Percentiles rank a stretch among this genome's conserved stretches.
phyloP scores from a whole-genome alignment of 495 filamentous ascomycete species.

The Talaromyces proteolyticus region DNA sequence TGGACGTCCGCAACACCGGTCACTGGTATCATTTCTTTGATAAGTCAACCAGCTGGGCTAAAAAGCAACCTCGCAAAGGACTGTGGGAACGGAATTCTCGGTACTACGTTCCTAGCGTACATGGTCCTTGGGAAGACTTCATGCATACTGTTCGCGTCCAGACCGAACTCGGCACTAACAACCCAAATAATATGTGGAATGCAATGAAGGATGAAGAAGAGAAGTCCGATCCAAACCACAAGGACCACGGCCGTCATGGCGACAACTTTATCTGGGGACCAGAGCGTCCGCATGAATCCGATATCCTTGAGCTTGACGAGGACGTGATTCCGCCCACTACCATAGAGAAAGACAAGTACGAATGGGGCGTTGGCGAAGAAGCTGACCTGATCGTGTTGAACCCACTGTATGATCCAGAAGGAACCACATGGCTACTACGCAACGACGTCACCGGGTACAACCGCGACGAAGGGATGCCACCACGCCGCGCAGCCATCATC shows the following conservation, averaged over 20 bases:
- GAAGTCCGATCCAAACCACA: constrained; percentile 26
- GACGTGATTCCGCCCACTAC: constrained; percentile 65
- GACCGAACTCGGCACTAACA: constrained; percentile 73
- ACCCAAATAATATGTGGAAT: constrained; percentile 67
- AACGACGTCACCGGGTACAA: constrained; percentile 92
- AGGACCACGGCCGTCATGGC: constrained; percentile 42
- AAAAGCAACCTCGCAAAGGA: constrained; percentile 78
- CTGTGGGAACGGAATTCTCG: constrained; percentile 90
- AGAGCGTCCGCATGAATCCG: constrained; percentile 55
- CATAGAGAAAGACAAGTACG: constrained; percentile 72
- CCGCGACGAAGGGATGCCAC: constrained; percentile 56
- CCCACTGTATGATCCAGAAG: constrained; percentile 85
- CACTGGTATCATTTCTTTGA: constrained; percentile 90
- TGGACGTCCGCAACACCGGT: constrained; percentile 94
- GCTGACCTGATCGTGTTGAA: constrained; percentile 93
- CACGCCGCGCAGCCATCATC: constrained; percentile 83
- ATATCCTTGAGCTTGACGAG: constrained; percentile 62
- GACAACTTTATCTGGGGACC: constrained; percentile 86
- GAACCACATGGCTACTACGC: constrained; percentile 80
- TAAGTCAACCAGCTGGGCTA: constrained; percentile 68
- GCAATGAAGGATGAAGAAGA: constrained; percentile 29
- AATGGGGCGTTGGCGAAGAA: constrained; percentile 88
- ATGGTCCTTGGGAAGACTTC: constrained; percentile 92
- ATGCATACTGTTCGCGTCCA: constrained; percentile 87
- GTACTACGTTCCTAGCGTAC: constrained; percentile 85